Percentiles rank a stretch among this genome's conserved stretches.
Evolutionary conservation across 2,329 filamentous ascomycete genomes (phyloP).

Genomic region (Achaetomium macrosporum): DNA sequence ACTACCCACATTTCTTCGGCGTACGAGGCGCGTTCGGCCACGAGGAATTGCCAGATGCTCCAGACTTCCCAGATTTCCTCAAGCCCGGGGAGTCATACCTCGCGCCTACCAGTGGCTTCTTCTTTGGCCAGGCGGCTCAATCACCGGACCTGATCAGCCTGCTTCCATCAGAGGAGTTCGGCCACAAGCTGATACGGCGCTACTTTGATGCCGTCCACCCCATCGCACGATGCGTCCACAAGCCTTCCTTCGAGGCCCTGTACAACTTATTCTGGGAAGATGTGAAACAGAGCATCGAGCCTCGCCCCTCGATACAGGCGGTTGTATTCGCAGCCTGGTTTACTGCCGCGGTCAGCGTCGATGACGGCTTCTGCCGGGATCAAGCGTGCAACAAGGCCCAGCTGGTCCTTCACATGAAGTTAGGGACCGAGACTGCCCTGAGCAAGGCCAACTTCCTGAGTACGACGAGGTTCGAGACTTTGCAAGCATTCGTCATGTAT

Average conservation of each 20-base stretch:
- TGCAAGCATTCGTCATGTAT: constrained; percentile 74
- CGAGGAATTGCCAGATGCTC: constrained; percentile 14
- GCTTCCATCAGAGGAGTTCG: constrained; percentile 51
- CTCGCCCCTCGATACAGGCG: constrained; percentile 58
- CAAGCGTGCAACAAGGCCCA: constrained; percentile 50
- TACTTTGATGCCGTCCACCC: constrained; percentile 66
- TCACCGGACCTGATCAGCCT: constrained; percentile 51
- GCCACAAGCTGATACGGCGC: constrained; percentile 57
- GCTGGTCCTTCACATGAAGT: constrained; percentile 57
- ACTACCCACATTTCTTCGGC: not conserved
- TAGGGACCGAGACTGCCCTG: constrained; percentile 62
- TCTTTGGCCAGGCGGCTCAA: constrained; percentile 51
- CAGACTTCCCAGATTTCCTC: constrained; percentile 47
- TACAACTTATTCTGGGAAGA: constrained; percentile 63
- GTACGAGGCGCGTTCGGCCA: not conserved
- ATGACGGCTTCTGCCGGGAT: constrained; percentile 46
- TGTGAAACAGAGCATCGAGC: constrained; percentile 54
- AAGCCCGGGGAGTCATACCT: constrained; percentile 61
- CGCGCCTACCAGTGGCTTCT: constrained; percentile 60
- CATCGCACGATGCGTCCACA: constrained; percentile 61
- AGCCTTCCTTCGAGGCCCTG: constrained; percentile 58
- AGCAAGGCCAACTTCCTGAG: constrained; percentile 64
- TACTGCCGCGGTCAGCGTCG: constrained; percentile 61
- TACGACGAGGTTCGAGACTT: constrained; percentile 64
- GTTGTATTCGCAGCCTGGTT: constrained; percentile 66